Base-by-base conservation (phyloP, 257 asterid genomes). In the Hygrophila difformis region DNA sequence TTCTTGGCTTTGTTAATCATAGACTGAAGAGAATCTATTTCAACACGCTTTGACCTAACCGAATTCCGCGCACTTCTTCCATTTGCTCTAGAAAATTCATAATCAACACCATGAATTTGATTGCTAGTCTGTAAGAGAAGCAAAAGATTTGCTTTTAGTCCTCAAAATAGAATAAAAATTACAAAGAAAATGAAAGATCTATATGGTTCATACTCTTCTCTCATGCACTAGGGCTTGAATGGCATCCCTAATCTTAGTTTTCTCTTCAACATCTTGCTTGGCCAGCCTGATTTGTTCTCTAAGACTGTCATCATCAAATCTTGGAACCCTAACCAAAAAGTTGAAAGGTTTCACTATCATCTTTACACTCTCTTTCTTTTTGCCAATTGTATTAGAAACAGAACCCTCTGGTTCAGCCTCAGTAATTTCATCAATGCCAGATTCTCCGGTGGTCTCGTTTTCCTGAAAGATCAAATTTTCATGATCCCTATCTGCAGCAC, bases 1-100 rank as follows among this genome's bases (percentile, higher is more conserved):
- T 91, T 91, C 81, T 82, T 91, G 51, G 86, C 96, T 68, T 76
- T 82, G 70, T 74, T 81, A 49, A 91, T 68, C 69, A 78, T 64
- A 44, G 67, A 51, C 59, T 77, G 94, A 12, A 91, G 87, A 45
- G 94, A 62, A 39, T 81, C 91, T 55, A 82, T 91, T 64, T 91
- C 96, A 18, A 66, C 63, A 48, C 95, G 98, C 63, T 82, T 85
- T 56, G 71, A 56, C 70, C 74, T 79, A 43, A 91, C 77, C 60
- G 70, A 64, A 74, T 65, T 76, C 42, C 83, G 68, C 35, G 75
- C 77, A 61, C 60, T 73, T 72, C 87, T 75, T 39, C 67, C 78
- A 65, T 77, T 74, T 26, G 68, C 51, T 63, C 64, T 62, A 57
- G 93, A 86, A 74, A 73, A 75, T 56, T 78, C 86, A 62, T 71